phyloP scores from a whole-genome alignment of 2,329 filamentous ascomycete species.

The Dryadomyces quercivorus region DNA sequence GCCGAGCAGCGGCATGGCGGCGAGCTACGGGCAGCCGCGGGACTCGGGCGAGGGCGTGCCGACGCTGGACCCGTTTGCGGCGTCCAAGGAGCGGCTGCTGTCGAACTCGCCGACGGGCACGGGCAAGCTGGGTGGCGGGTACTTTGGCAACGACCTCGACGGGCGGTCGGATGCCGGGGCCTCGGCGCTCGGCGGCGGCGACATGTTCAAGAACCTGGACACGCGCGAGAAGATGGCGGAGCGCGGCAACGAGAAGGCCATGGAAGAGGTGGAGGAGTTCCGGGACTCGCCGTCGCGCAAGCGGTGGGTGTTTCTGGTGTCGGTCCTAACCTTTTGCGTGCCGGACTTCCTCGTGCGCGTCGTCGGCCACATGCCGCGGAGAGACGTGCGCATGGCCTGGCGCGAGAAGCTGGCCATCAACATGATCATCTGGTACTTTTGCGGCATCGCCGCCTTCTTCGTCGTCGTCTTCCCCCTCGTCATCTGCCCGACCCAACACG shows the following conservation, averaged over 20 bases:
- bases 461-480: slow-evolving; percentile 77
- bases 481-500: slow-evolving; percentile 84
- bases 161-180: slow-evolving; percentile 80
- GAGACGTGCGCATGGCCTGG: slow-evolving; percentile 89
- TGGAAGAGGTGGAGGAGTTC: slow-evolving; percentile 82
- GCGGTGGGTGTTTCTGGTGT: slow-evolving; percentile 81
- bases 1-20: slow-evolving; percentile 46
- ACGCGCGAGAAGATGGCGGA: slow-evolving; percentile 91
- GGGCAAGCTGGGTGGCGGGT: slow-evolving; percentile 60
- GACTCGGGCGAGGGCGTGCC: slow-evolving; percentile 48
- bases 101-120: slow-evolving; percentile 36
- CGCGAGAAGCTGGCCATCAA: slow-evolving; percentile 97
- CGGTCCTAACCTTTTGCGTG: slow-evolving; percentile 71
- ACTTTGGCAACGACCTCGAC: slow-evolving; percentile 77
- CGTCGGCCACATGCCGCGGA: slow-evolving; percentile 76
- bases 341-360: slow-evolving; percentile 72
- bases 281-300: slow-evolving; percentile 69
- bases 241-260: slow-evolving; percentile 80
- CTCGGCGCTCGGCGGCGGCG: slow-evolving; percentile 81
- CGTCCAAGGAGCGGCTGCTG: slow-evolving; percentile 48
- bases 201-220: slow-evolving; percentile 97
- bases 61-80: slow-evolving; percentile 47
- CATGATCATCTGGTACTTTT: slow-evolving; percentile 87
- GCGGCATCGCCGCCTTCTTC: slow-evolving; percentile 70
- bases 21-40: slow-evolving; percentile 40